Evolutionary conservation across 495 filamentous ascomycete genomes (phyloP), one percentile per base, ranked within the genome.

Genomic region (Trichoderma erinaceum): DNA sequence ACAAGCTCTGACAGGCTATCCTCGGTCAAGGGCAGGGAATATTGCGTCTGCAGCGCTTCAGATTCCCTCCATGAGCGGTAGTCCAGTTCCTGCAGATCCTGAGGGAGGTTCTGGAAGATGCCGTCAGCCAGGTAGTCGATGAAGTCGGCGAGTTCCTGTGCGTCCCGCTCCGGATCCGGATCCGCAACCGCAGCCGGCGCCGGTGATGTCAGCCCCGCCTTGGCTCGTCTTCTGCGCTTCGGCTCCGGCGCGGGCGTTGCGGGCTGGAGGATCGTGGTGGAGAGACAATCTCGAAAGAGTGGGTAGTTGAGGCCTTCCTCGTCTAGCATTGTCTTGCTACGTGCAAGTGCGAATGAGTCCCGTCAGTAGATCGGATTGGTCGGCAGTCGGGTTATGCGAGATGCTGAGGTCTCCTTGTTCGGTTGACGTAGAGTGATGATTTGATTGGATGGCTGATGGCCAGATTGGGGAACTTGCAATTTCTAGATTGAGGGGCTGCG

Each of bases 141-240:
- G 74, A 94, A 95, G 7, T 94, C 92, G 58, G 82, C 83, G 35
- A 93, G 77, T 64, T 92, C 91, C 68, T 88, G 88, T 11, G 86
- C 85, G 71, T 87, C 83, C 65, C 73, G 72, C 16, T 48, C 32
- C 5, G 77, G 71, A 44, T 70, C 71, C 67, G 75, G n/a, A 13
- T 48, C 15, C 15, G 75, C 66, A 27, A 67, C 27, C 18, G 71
- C 63, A 23, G 71, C 41, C 44, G 74, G 52, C 15, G 73, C 66
- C 8, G 72, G 67, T 65, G 67, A 67, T 66, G 82, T 87, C 58
- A 78, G 76, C 65, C 71, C 71, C 41, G 75, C 75, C 70, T 75
- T 79, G 27, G 74, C 63, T 50, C 74, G 77, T 72, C 75, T 77
- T 65, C 75, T 79, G 75, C 81, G 81, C 71, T 78, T 83, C 44